Evolutionary conservation across 805 yeast genomes (phyloP).

Genomic region (Nakazawaea pomicola): DNA sequence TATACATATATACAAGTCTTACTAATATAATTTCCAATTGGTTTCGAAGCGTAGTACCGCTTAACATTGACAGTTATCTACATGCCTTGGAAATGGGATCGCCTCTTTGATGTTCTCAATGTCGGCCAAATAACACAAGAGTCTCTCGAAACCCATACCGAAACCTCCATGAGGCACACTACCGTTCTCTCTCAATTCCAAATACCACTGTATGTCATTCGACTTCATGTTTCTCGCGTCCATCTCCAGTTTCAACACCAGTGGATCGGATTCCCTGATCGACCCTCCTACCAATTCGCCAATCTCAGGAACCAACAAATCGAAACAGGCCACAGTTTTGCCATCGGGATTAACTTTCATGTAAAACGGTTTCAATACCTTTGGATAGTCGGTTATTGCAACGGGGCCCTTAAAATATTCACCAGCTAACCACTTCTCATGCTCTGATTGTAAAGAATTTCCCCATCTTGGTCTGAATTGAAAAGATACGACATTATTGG

Average conservation of each 20-base stretch:
- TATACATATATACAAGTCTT: background rate
- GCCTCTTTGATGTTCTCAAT: conserved; percentile 82
- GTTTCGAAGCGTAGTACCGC: background rate
- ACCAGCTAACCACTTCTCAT: conserved; percentile 88
- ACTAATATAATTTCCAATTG: too few species aligned
- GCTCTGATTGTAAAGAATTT: conserved; percentile 70
- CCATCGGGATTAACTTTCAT: conserved; percentile 57
- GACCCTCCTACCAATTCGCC: conserved; percentile 97
- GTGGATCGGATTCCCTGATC: conserved; percentile 69
- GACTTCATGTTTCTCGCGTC: conserved; percentile 48
- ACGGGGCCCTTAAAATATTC: conserved; percentile 65
- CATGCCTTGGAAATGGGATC: conserved; percentile 80
- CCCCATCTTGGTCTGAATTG: conserved; percentile 59
- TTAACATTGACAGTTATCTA: conserved; percentile 44
- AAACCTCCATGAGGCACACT: conserved; percentile 94
- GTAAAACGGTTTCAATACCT: conserved; percentile 78
- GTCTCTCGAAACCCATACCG: conserved; percentile 91
- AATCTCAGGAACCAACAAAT: conserved; percentile 80
- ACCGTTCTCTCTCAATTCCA: conserved; percentile 69
- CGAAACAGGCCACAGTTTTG: conserved; percentile 83
- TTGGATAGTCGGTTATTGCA: conserved; percentile 87
- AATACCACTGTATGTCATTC: conserved; percentile 73
- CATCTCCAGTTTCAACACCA: conserved; percentile 44
- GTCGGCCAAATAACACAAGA: conserved; percentile 67
- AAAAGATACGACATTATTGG: conserved; percentile 28